These are phyloP conservation scores for Syzygium malaccense DNA, from an alignment of 441 rosid genomes.

Conservation along the genomic window DNA sequence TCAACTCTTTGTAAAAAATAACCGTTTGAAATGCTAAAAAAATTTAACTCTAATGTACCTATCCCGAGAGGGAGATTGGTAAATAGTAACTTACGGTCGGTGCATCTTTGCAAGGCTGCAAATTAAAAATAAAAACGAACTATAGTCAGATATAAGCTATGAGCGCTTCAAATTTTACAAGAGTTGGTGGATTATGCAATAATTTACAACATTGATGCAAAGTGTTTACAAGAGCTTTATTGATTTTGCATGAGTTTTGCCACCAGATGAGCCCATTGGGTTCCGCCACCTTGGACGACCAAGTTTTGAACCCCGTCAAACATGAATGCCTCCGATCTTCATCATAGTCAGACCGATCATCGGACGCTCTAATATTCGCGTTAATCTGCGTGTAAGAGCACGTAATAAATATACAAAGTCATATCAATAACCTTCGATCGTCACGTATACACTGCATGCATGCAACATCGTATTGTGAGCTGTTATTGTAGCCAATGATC, in stretches of 20 bases:
- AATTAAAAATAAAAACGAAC: neutral
- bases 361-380: constrained; percentile 65
- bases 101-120: constrained; percentile 76
- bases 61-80: neutral
- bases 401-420: neutral
- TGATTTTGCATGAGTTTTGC: constrained; percentile 75
- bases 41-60: neutral
- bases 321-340: constrained; percentile 32
- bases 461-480: neutral
- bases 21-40: neutral
- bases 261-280: constrained; percentile 80
- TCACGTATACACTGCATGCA: neutral
- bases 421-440: neutral
- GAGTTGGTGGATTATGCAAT: neutral
- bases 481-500: neutral
- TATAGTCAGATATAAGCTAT: neutral
- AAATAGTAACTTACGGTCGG: constrained; percentile 53
- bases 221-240: constrained; percentile 41
- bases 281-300: constrained; percentile 57
- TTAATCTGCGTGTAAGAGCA: constrained; percentile 26
- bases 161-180: neutral
- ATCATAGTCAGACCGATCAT: constrained; percentile 39
- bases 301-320: constrained; percentile 39
- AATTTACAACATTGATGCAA: neutral
- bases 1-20: neutral